phyloP scores from a whole-genome alignment of 768 basidiomycete species.

The Coprinopsis strossmayeri region DNA sequence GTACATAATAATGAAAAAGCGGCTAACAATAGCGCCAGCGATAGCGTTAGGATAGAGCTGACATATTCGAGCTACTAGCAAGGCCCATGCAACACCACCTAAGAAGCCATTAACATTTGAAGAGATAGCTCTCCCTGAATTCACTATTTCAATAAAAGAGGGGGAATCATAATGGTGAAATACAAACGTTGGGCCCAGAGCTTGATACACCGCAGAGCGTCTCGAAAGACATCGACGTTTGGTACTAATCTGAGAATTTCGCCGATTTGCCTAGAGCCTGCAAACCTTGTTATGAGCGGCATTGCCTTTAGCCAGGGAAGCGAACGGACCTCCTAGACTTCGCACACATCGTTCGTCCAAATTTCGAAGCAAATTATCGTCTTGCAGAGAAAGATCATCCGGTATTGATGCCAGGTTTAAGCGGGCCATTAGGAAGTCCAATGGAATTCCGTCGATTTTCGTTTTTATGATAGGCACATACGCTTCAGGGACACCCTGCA shows the following conservation, averaged over 20 bases:
- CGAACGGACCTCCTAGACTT: constrained; percentile 75
- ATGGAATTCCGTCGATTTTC: constrained; percentile 85
- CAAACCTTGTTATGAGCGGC: constrained; percentile 10
- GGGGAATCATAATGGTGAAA: neutral
- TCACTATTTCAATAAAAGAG: neutral
- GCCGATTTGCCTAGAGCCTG: constrained; percentile 93
- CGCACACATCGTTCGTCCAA: constrained; percentile 92
- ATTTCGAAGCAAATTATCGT: constrained; percentile 88
- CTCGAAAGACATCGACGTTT: constrained; percentile 89
- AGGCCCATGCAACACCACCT: constrained; percentile 98
- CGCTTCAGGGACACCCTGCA: constrained; percentile 91
- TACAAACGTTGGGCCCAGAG: constrained; percentile 91
- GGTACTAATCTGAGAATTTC: constrained; percentile 94
- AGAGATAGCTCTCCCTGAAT: constrained; percentile 86
- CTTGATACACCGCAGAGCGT: constrained; percentile 92
- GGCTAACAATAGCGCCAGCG: constrained; percentile 92
- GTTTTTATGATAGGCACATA: constrained; percentile 94
- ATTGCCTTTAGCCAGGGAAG: neutral
- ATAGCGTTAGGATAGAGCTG: constrained; percentile 94
- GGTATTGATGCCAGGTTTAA: constrained; percentile 83
- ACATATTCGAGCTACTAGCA: constrained; percentile 98
- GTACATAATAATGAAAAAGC: constrained; percentile 98
- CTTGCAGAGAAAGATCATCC: constrained; percentile 83
- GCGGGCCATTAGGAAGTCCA: constrained; percentile 93
- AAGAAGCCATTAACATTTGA: constrained; percentile 97